Percentiles rank a stretch among this genome's conserved stretches.
Evolutionary conservation across 345 rosid genomes (phyloP).

Genomic region (Ailanthus altissimus): DNA sequence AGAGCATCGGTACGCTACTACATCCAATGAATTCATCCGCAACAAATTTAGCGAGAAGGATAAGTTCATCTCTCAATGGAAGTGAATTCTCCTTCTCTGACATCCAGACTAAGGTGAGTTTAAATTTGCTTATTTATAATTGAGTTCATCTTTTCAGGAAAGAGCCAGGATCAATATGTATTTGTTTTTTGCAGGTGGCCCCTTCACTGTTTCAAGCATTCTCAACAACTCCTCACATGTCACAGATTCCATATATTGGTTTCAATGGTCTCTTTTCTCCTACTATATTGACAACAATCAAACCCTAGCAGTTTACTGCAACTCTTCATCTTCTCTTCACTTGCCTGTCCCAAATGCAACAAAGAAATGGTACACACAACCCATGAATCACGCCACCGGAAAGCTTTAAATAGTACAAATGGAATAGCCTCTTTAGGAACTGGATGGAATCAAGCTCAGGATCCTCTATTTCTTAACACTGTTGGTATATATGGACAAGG

Average conservation of each 20-base stretch:
- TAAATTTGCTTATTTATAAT: background rate
- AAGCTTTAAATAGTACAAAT: slow-evolving; percentile 29
- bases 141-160: too few species aligned
- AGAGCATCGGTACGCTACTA: slow-evolving; percentile 22
- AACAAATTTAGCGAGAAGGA: slow-evolving; percentile 28
- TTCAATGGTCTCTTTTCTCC: slow-evolving; percentile 40
- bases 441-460: slow-evolving; percentile 32
- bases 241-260: slow-evolving; percentile 49
- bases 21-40: slow-evolving; percentile 36
- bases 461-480: slow-evolving; percentile 33
- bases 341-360: background rate
- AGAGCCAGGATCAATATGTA: background rate
- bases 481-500: slow-evolving; percentile 28
- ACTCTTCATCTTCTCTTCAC: slow-evolving; percentile 28
- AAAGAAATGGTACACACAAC: slow-evolving; percentile 41
- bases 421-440: slow-evolving; percentile 38
- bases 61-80: slow-evolving; percentile 28
- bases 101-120: slow-evolving; percentile 33
- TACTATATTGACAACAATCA: slow-evolving; percentile 34
- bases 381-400: slow-evolving; percentile 38
- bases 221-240: slow-evolving; percentile 34
- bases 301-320: slow-evolving; percentile 34
- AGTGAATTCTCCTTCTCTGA: slow-evolving; percentile 23
- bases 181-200: slow-evolving; percentile 35
- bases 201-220: slow-evolving; percentile 45